Percentiles rank a stretch among this genome's conserved stretches.
Conservation (phyloP, 179 eudicot genomes). For the Spinacia oleracea region DNA sequence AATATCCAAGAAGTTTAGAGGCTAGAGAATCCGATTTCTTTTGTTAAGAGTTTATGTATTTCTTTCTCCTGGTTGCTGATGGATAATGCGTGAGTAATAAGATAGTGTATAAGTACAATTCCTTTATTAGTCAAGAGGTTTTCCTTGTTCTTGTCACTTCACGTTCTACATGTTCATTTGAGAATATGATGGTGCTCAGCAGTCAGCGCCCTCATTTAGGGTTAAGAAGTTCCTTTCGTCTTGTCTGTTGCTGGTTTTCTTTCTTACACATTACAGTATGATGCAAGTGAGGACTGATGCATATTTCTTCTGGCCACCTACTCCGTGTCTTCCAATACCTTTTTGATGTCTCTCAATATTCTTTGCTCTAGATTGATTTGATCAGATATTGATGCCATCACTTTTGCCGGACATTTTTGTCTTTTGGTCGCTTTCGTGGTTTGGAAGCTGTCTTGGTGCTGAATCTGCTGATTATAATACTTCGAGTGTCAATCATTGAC, state of each 20-base stretch:
- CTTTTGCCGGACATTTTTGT: neutral
- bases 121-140: neutral
- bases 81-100: neutral
- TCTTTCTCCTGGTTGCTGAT: neutral
- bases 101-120: neutral
- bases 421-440: constrained; percentile 12
- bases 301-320: neutral
- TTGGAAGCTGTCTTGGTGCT: neutral
- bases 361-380: constrained; percentile 1
- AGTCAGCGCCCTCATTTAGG: neutral
- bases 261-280: neutral
- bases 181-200: neutral
- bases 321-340: neutral
- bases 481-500: constrained; percentile 2
- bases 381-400: neutral
- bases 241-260: neutral
- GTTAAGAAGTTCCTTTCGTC: neutral
- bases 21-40: neutral
- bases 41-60: neutral
- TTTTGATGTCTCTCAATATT: neutral
- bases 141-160: neutral
- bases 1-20: neutral
- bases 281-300: neutral
- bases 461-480: neutral
- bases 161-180: neutral